These are phyloP conservation scores for Aegilops longissima DNA, from an alignment of 176 grass and related monocot genomes.

Conservation along the genomic window DNA sequence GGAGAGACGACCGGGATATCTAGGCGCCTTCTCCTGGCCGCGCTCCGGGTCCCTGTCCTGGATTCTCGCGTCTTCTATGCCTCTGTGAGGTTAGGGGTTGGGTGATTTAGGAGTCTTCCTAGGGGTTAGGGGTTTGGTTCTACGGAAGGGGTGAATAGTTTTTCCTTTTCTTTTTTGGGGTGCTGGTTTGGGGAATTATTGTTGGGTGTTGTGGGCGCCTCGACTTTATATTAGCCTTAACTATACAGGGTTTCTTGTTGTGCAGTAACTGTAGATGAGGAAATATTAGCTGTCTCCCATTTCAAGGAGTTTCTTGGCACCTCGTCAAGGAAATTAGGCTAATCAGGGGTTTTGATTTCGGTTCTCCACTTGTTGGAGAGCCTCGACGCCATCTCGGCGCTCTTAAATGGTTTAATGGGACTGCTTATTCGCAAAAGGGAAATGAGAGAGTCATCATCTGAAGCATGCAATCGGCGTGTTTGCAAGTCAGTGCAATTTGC, in stretches of 20 bases:
- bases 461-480: not conserved
- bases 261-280: not conserved
- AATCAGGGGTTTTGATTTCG: not conserved
- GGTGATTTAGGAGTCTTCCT: not conserved
- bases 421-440: slow-evolving; percentile 11
- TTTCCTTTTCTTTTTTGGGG: not conserved
- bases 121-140: not conserved
- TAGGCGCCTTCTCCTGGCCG: not conserved
- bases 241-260: not conserved
- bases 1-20: not conserved
- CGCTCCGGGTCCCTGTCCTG: not conserved
- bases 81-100: not conserved
- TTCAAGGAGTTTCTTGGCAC: not conserved
- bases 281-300: not conserved
- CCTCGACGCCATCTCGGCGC: not conserved
- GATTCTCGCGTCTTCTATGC: not conserved
- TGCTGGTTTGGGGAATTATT: not conserved
- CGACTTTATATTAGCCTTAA: too few relatives aligned
- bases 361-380: not conserved
- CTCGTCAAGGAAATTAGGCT: not conserved
- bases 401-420: slow-evolving; percentile 1
- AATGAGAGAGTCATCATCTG: not conserved
- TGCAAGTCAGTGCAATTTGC: not conserved
- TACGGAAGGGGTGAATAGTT: not conserved
- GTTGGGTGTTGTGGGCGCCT: not conserved